Evolutionary conservation across 2,329 filamentous ascomycete species (phyloP).

Genomic region (Periconia sp.): DNA sequence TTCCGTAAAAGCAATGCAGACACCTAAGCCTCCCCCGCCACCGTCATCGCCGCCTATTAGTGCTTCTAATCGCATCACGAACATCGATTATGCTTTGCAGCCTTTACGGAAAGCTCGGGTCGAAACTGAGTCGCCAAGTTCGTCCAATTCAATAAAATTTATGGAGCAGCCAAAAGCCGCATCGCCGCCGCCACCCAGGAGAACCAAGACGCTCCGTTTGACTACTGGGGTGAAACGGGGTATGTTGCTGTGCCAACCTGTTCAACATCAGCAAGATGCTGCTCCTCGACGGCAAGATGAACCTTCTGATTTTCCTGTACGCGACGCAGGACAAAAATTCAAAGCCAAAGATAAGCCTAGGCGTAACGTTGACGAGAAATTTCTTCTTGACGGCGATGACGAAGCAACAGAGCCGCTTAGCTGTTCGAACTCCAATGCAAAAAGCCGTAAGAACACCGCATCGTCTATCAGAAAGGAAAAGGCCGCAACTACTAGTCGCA

Average conservation of each 20-base stretch:
- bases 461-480: background rate
- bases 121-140: background rate
- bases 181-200: slow-evolving; percentile 17
- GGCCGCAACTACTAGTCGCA: no score
- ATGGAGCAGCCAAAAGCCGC: slow-evolving; percentile 9
- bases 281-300: slow-evolving; percentile 4
- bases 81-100: slow-evolving; percentile 30
- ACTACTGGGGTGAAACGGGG: slow-evolving; percentile 43
- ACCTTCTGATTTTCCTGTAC: background rate
- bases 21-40: slow-evolving; percentile 25
- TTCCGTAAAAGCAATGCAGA: slow-evolving; percentile 21
- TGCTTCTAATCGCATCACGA: slow-evolving; percentile 38
- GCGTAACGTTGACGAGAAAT: slow-evolving; percentile 7
- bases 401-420: background rate
- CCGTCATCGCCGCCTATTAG: slow-evolving; percentile 42
- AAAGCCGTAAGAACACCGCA: no score
- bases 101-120: background rate
- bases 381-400: slow-evolving; percentile 5
- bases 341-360: background rate
- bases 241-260: slow-evolving; percentile 47
- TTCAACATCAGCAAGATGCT: slow-evolving; percentile 16
- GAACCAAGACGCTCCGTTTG: slow-evolving; percentile 42
- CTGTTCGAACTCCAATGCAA: no score
- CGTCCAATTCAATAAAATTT: background rate
- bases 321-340: background rate